A percentile compares a stretch with the other conserved stretches of the same genome.
Evolutionary conservation across 192 early-diverging fungal species (phyloP).

Genomic region (Backusella mclennaniae): DNA sequence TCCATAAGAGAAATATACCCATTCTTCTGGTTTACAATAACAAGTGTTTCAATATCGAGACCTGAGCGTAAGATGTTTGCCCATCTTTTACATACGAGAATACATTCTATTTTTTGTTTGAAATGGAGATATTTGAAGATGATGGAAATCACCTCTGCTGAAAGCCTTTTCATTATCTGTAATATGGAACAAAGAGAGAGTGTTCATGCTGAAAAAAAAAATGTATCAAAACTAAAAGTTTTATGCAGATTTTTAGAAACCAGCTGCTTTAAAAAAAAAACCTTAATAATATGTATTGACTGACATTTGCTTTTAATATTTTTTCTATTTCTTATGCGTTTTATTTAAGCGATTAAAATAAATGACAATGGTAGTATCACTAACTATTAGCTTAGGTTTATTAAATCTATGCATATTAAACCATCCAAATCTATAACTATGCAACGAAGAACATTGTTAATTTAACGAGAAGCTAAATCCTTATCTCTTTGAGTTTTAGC

Average conservation of each 20-base stretch:
- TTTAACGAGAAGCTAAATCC: too few species aligned
- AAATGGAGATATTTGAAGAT: constrained; percentile 1
- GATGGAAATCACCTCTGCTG: not conserved
- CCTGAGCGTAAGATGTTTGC: not conserved
- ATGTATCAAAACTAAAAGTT: not conserved
- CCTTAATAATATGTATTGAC: not conserved
- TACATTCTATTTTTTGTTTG: not conserved
- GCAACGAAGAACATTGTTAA: too few species aligned
- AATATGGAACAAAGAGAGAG: not conserved
- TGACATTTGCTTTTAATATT: not conserved
- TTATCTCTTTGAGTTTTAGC: too few species aligned
- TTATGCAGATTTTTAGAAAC: not conserved
- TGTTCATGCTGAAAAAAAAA: not conserved
- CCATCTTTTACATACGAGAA: not conserved
- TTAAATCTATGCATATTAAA: not conserved
- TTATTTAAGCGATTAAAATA: not conserved
- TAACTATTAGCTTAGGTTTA: not conserved
- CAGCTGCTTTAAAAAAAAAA: not conserved
- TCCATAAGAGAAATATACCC: not conserved
- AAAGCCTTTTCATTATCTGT: constrained; percentile 3
- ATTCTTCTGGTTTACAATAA: not conserved
- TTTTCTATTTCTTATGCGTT: not conserved
- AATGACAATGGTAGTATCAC: not conserved
- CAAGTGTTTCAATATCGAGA: not conserved
- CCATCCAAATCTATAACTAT: too few species aligned